Evolutionary conservation across 192 early-diverging fungal genomes (phyloP).

Genomic region (Umbelopsis sp.): DNA sequence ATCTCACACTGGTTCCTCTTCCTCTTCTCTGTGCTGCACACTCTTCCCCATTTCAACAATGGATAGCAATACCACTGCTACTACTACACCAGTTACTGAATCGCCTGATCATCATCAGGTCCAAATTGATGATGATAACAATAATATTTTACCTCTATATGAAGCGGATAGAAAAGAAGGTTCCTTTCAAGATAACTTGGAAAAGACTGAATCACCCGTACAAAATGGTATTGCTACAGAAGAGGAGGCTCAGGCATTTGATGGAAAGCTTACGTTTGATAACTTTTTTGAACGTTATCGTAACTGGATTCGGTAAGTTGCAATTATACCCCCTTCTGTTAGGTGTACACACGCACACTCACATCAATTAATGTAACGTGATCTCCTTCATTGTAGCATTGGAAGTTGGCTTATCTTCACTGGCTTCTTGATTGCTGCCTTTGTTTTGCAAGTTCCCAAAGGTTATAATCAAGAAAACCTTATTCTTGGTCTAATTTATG

Average conservation of each 20-base stretch:
- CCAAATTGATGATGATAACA: neutral
- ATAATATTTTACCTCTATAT: neutral
- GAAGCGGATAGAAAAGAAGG: neutral
- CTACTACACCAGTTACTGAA: too few relatives aligned
- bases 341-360: neutral
- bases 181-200: neutral
- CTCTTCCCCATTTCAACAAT: neutral
- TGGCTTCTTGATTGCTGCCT: slow-evolving; percentile 29
- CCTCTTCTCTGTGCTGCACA: neutral
- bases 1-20: neutral
- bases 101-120: slow-evolving; percentile 12
- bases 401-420: slow-evolving; percentile 28
- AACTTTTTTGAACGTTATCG: slow-evolving; percentile 1
- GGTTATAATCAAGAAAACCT: slow-evolving; percentile 34
- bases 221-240: neutral
- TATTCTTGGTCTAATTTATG: slow-evolving; percentile 30
- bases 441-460: slow-evolving; percentile 30
- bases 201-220: neutral
- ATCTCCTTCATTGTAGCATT: neutral
- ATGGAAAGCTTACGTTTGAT: neutral
- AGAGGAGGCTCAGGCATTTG: neutral
- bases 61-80: neutral
- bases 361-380: neutral
- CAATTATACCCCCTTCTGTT: neutral
- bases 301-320: slow-evolving; percentile 23